phyloP scores from a whole-genome alignment of 83 land plant genomes.

The Thuja plicata region DNA sequence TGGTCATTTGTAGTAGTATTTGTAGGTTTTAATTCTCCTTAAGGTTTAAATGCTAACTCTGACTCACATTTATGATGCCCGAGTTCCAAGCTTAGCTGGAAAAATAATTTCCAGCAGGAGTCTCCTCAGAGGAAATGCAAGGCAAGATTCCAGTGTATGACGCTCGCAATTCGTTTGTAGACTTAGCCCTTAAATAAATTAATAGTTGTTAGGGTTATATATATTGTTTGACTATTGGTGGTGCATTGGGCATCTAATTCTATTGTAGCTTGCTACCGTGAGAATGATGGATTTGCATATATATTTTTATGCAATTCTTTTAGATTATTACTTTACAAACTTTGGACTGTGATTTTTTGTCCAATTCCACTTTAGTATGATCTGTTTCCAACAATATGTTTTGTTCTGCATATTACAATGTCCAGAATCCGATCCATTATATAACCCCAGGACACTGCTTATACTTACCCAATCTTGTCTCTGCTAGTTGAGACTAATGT shows the following conservation, averaged over 20 bases:
- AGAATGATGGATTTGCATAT: background rate
- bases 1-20: background rate
- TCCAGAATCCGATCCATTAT: too few species aligned
- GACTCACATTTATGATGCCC: background rate
- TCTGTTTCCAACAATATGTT: background rate
- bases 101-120: background rate
- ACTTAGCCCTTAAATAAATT: background rate
- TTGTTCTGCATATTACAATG: background rate
- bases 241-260: background rate
- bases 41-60: background rate
- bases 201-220: background rate
- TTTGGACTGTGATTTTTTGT: background rate
- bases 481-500: too few species aligned
- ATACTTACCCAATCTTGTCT: too few species aligned
- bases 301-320: too few species aligned
- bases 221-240: background rate
- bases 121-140: background rate
- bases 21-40: background rate
- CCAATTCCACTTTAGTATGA: background rate
- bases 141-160: background rate
- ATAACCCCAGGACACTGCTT: too few species aligned
- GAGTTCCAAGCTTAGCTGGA: background rate
- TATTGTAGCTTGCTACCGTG: background rate
- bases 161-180: background rate
- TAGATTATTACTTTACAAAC: too few species aligned